Base-by-base conservation (phyloP, 331 rosid species). In the Phaseolus coccineus region DNA sequence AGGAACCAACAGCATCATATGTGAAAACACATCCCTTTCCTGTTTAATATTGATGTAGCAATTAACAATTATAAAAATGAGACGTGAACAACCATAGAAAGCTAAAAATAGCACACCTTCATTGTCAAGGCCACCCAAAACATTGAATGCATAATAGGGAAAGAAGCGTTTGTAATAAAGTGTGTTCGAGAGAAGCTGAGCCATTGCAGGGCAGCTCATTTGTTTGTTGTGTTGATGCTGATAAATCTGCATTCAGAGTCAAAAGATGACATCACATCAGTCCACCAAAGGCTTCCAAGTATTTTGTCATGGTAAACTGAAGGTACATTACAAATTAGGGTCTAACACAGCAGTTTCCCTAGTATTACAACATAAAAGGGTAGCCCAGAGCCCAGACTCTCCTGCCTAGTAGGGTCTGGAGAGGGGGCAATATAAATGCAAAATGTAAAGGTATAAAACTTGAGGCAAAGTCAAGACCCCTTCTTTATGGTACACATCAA, bases 201-300 rank as follows among this genome's bases (percentile, higher is more conserved):
- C 98, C 98, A 94, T 92, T 10, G 93, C 98, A 73, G 97, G 97
- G 91, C 97, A 94, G 86, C 98, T 94, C 98, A 94, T 94, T 86
- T 94, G 97, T 71, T 94, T 94, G 92, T 94, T 94, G 84, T 94
- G 98, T 56, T 94, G 98, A 83, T 94, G 98, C 80, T 92, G 98
- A 84, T 94, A 94, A 65, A 83, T 89, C 98, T 94, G 92, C 76
- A 76, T 19, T 47, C 75, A 69, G 37, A 77, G 56, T 44, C 70
- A 82, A 27, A 83, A 40, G 33, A 76, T 4, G 73, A 78, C n/a
- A 64, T 71, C 33, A 52, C 13, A 51, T 51, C 40, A 65, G 68
- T 65, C 33, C 22, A 71, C 14, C 73, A 63, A 3, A 52, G 39
- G 33, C 35, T 68, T 37, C 53, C 47, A 30, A 37, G 11, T n/a